Conservation (phyloP, 2,329 filamentous ascomycete genomes). For the Xylariaceae sp. region DNA sequence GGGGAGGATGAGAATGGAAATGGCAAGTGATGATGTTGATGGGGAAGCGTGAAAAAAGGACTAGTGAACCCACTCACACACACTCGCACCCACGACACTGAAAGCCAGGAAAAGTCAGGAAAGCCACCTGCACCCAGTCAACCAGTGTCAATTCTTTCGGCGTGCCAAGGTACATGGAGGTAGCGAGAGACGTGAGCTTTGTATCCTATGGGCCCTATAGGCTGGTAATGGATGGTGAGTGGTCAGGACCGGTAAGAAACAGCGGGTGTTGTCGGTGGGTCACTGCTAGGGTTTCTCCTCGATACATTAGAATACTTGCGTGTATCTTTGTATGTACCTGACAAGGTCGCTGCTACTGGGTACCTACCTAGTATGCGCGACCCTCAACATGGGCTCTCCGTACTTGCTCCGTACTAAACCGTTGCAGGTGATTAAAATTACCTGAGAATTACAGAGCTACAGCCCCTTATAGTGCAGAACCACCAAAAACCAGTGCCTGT, state of each 20-base stretch:
- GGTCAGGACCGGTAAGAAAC: neutral
- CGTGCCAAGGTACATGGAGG: neutral
- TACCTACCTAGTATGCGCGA: too few relatives aligned
- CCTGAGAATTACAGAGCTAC: too few relatives aligned
- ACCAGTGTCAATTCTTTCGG: neutral
- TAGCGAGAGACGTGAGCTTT: neutral
- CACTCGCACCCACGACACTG: neutral
- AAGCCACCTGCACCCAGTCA: neutral
- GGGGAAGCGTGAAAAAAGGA: slow-evolving; percentile 16
- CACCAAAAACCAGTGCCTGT: neutral
- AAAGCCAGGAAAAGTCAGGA: neutral
- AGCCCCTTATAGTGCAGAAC: neutral
- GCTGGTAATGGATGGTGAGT: neutral
- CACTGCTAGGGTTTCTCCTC: neutral
- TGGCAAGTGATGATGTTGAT: slow-evolving; percentile 29
- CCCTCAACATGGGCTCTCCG: too few relatives aligned
- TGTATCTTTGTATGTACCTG: neutral
- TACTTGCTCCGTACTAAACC: too few relatives aligned
- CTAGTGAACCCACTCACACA: slow-evolving; percentile 19
- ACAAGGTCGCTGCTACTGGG: too few relatives aligned
- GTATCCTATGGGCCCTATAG: neutral
- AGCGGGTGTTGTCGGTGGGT: neutral
- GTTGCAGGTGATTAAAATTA: too few relatives aligned
- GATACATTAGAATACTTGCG: neutral
- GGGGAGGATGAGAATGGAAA: slow-evolving; percentile 21